These are phyloP conservation scores for Myxozyma lipomycoides DNA, from an alignment of 805 yeast species.

Conservation along the genomic window DNA sequence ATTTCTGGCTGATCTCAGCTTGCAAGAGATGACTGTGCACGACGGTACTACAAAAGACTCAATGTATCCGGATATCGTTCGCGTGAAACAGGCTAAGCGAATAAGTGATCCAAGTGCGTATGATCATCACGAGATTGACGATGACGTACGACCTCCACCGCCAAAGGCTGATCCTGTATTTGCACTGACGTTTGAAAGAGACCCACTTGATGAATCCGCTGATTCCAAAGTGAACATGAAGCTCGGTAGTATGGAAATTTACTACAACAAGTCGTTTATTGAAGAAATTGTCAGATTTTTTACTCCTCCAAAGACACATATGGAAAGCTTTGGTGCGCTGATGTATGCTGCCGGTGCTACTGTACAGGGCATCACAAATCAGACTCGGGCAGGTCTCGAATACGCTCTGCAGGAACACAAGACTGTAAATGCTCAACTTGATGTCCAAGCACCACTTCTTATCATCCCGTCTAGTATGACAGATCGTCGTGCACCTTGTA, in stretches of 20 bases:
- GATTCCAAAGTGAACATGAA: constrained; percentile 73
- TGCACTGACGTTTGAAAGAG: constrained; percentile 73
- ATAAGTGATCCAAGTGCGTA: background rate
- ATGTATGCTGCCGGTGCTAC: constrained; percentile 94
- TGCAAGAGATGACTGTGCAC: constrained; percentile 78
- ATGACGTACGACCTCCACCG: constrained; percentile 1
- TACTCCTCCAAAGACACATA: constrained; percentile 78
- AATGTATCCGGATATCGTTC: constrained; percentile 80
- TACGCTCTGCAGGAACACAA: constrained; percentile 93
- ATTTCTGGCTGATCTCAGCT: constrained; percentile 61
- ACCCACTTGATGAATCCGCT: constrained; percentile 80
- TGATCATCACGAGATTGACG: constrained; percentile 12
- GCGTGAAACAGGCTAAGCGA: constrained; percentile 55
- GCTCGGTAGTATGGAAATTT: constrained; percentile 81
- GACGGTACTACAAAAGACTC: constrained; percentile 73
- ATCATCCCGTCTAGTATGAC: constrained; percentile 79
- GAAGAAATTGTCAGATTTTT: constrained; percentile 74
- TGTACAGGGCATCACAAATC: constrained; percentile 82
- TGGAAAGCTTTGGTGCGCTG: constrained; percentile 84
- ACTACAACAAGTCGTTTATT: constrained; percentile 78
- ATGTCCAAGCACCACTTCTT: constrained; percentile 89
- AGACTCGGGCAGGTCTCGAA: constrained; percentile 87
- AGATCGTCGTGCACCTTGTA: constrained; percentile 80
- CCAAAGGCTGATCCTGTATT: constrained; percentile 58
- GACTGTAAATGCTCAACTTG: constrained; percentile 78